These are phyloP conservation scores for Nitzschia sp. DNA, from an alignment of 108 stramenopile species.

Conservation along the genomic window DNA sequence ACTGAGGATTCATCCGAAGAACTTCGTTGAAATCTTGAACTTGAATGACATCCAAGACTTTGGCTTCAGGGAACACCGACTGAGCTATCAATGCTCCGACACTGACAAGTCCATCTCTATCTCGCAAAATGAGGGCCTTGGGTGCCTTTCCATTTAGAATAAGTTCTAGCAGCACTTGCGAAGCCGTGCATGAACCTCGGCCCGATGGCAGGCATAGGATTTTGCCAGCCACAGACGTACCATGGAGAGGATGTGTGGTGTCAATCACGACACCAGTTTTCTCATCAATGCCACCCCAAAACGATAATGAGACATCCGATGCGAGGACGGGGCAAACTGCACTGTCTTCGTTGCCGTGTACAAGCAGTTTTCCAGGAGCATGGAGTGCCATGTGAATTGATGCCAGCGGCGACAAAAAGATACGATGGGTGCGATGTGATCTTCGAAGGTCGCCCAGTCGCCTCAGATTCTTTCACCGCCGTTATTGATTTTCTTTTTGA, in stretches of 20 bases:
- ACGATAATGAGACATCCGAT: conserved; percentile 45
- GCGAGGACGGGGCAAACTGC: conserved; percentile 24
- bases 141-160: conserved; percentile 69
- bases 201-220: conserved; percentile 78
- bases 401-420: no score
- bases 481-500: no score
- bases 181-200: conserved; percentile 81
- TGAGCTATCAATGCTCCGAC: conserved; percentile 74
- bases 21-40: conserved; percentile 26
- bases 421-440: no score
- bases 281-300: conserved; percentile 89
- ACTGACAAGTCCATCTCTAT: conserved; percentile 64
- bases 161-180: conserved; percentile 78
- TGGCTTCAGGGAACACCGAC: conserved; percentile 53
- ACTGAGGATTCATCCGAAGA: conserved; percentile 19
- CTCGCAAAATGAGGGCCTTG: conserved; percentile 59
- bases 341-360: conserved; percentile 9
- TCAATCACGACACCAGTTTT: conserved; percentile 67
- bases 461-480: no score
- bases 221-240: conserved; percentile 37
- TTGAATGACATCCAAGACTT: conserved; percentile 33
- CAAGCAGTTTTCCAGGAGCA: not conserved
- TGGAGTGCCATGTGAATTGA: no score
- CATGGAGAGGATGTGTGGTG: conserved; percentile 60
- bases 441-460: no score